These are phyloP conservation scores for Colletotrichum agaves DNA, from an alignment of 2,329 filamentous ascomycete species.

Conservation along the genomic window DNA sequence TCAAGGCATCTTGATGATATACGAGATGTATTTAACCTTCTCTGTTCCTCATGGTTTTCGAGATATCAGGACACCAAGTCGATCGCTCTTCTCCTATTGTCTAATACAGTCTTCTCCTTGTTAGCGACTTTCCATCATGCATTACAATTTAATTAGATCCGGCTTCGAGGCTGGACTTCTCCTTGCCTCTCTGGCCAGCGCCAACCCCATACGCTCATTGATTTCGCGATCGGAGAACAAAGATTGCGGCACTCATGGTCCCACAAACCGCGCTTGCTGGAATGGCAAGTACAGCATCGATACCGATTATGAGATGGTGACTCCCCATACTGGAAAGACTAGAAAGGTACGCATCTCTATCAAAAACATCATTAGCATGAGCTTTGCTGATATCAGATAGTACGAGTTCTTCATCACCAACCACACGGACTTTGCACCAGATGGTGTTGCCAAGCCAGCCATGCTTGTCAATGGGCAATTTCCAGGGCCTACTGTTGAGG, in stretches of 20 bases:
- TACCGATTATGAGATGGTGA: conserved; percentile 44
- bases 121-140: conserved; percentile 12
- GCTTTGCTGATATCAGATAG: conserved; percentile 28
- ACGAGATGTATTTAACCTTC: conserved; percentile 30
- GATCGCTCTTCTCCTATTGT: conserved; percentile 29
- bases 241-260: conserved; percentile 44
- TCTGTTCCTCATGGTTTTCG: conserved; percentile 3
- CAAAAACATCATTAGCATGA: no score
- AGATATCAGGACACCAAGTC: conserved; percentile 14
- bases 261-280: conserved; percentile 47
- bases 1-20: conserved; percentile 7
- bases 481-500: conserved; percentile 63
- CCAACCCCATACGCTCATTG: conserved; percentile 29
- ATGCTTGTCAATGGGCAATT: conserved; percentile 60
- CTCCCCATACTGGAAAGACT: conserved; percentile 42
- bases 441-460: conserved; percentile 41
- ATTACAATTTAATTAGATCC: conserved; percentile 10
- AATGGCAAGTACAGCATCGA: conserved; percentile 45
- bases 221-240: neutral
- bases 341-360: conserved; percentile 38
- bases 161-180: conserved; percentile 24
- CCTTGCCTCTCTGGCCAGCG: conserved; percentile 19
- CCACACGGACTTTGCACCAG: conserved; percentile 37
- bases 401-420: conserved; percentile 44
- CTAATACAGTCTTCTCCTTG: conserved; percentile 6